Conservation (phyloP, 1,139 yeast species). For the Hansenula sp. region DNA sequence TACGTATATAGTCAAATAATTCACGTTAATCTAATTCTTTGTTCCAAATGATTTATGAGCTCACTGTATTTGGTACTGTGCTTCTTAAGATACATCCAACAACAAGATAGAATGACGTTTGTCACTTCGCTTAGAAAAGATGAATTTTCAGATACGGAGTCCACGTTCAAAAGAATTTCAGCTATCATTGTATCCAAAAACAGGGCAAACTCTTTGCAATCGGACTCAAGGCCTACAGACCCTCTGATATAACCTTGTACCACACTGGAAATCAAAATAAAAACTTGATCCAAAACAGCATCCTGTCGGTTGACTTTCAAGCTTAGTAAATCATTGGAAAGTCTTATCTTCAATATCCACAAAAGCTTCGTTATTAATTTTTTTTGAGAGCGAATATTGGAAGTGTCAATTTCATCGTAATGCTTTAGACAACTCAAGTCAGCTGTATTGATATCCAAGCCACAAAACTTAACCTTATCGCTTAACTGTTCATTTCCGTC, state of each 20-base stretch:
- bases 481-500: neutral
- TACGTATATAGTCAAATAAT: neutral
- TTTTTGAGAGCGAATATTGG: conserved; percentile 17
- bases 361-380: conserved; percentile 15
- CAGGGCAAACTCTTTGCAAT: neutral
- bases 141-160: no score
- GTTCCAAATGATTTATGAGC: no score
- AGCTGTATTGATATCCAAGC: conserved; percentile 21
- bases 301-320: conserved; percentile 13
- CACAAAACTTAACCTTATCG: conserved; percentile 19
- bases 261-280: conserved; percentile 11
- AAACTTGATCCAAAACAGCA: conserved; percentile 18
- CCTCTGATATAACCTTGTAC: conserved; percentile 10
- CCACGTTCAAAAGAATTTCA: no score
- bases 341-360: conserved; percentile 18
- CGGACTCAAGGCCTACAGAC: neutral
- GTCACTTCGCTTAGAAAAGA: no score
- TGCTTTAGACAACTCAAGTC: conserved; percentile 24
- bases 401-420: conserved; percentile 11
- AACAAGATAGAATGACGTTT: no score
- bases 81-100: no score
- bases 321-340: conserved; percentile 23
- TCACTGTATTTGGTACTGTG: no score
- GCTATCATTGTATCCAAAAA: no score
- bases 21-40: no score